Conservation (phyloP, 306 rosid species). For the Quercus bicolor region DNA sequence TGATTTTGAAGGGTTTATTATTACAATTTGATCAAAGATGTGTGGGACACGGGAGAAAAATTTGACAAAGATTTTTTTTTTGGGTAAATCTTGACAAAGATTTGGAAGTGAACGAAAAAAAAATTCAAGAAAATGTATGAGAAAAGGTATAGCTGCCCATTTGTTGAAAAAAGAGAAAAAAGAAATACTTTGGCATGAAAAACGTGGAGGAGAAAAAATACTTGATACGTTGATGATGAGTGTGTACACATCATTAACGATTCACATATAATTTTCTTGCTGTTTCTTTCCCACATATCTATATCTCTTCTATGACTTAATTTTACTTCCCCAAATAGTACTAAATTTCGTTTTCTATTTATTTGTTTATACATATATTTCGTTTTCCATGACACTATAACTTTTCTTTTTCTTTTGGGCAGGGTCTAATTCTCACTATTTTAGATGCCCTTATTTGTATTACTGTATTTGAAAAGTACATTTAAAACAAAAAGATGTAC, state of each 20-base stretch:
- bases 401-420: neutral
- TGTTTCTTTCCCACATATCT: neutral
- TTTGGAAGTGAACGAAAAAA: neutral
- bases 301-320: neutral
- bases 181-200: neutral
- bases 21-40: neutral
- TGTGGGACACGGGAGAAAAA: no score
- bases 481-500: no score
- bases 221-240: neutral
- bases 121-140: neutral
- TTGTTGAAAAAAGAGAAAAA: neutral
- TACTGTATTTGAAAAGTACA: neutral
- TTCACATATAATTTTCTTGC: neutral
- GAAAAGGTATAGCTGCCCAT: no score
- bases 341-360: no score
- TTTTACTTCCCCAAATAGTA: no score
- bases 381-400: neutral
- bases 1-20: neutral
- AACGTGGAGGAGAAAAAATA: slow-evolving; percentile 15
- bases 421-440: neutral
- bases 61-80: no score
- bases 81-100: neutral
- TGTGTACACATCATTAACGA: neutral
- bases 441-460: neutral
- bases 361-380: neutral